phyloP scores from a whole-genome alignment of 2,329 filamentous ascomycete genomes.

The Colletotrichum sp. region DNA sequence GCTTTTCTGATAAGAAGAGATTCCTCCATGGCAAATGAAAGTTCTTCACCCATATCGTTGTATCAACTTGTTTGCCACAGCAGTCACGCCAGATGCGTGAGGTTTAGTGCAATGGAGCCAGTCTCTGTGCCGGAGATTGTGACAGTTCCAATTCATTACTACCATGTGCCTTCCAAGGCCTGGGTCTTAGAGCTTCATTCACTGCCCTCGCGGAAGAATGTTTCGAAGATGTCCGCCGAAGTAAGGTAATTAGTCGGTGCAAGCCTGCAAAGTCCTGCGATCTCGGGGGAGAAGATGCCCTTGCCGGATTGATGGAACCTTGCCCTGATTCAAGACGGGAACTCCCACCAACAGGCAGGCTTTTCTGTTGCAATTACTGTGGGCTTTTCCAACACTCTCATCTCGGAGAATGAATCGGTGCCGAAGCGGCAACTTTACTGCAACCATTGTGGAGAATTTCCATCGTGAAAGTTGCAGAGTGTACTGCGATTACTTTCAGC shows the following conservation, averaged over 20 bases:
- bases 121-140: accelerated
- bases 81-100: neutral
- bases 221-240: neutral
- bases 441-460: neutral
- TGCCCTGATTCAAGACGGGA: neutral
- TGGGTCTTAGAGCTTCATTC: accelerated
- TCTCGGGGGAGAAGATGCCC: neutral
- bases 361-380: neutral
- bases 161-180: neutral
- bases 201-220: neutral
- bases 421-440: neutral
- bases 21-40: neutral
- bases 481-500: neutral
- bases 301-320: neutral
- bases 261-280: neutral
- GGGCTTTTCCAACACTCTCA: neutral
- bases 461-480: neutral
- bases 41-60: neutral
- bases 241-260: neutral
- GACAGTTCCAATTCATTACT: accelerated
- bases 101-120: neutral
- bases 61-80: neutral
- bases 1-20: neutral
- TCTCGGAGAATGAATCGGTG: neutral
- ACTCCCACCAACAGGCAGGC: neutral